Base-by-base conservation (phyloP, 768 basidiomycete species). In the Floccularia luteovirens region DNA sequence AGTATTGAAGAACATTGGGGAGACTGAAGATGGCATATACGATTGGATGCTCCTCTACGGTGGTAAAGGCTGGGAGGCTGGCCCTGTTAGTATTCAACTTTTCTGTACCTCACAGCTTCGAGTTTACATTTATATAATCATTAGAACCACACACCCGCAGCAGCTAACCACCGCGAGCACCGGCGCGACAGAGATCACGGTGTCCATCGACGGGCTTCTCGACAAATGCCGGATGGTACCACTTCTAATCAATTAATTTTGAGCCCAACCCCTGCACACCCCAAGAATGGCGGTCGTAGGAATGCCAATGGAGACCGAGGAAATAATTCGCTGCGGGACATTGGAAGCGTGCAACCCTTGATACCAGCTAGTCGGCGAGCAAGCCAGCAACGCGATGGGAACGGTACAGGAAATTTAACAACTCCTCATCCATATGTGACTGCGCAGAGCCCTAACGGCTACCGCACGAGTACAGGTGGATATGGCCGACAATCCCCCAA, bases 11-110 rank as follows among this genome's bases (percentile, higher is more conserved):
- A 88, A 82, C 14, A 58, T 79, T 2, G 86, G 87, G 39, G 94
- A 97, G 57, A 68, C 76, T 27, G 94, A 98, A 48, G 94, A 98
- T 58, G 84, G 87, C 13, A 64, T 91, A 8, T 98, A 87, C 52
- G 94, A 98, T 53, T 98, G 94, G 94, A 96, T 93, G 89, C 55
- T 89, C 31, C 69, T 98, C 47, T 93, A 96, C 59, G 74, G 75
- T 36, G 92, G 93, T 48, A 93, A 93, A 62, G 94, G 93, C 31
- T 96, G 93, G 92, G 91, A 97, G 71, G 85, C 82, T 27, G 71
- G 79, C 44, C 49, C 85, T 74, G 23, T 37, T 37, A 16, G 33
- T 39, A 39, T 48, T 43, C 39, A 24, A 19, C 13, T 4, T 24
- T 39, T 13, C 19, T 62, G 63, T 22, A 17, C 20, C 8, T 34